Percentiles rank a stretch among this genome's conserved stretches.
These are phyloP conservation scores for Aspergillus texensis DNA, from an alignment of 2,329 filamentous ascomycete species.

Conservation along the genomic window DNA sequence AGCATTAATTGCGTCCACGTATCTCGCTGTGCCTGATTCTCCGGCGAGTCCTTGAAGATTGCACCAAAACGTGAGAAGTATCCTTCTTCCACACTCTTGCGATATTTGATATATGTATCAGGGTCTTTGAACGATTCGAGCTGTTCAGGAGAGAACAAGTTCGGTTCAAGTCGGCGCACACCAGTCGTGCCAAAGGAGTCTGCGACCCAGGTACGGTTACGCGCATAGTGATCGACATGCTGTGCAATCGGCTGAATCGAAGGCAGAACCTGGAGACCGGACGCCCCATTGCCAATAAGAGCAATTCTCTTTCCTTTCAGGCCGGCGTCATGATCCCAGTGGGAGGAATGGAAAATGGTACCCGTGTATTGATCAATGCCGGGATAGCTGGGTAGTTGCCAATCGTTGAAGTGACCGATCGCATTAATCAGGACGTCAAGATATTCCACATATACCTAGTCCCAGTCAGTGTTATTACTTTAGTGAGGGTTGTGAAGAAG, in stretches of 20 bases:
- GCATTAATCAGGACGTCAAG: slow-evolving; percentile 66
- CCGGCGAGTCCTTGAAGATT: slow-evolving; percentile 57
- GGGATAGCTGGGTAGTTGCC: slow-evolving; percentile 64
- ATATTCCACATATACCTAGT: slow-evolving; percentile 47
- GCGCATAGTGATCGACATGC: slow-evolving; percentile 65
- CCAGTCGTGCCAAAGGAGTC: slow-evolving; percentile 61
- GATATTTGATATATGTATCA: slow-evolving; percentile 61
- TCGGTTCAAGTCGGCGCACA: slow-evolving; percentile 57
- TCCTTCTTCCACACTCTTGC: slow-evolving; percentile 60
- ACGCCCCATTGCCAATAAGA: slow-evolving; percentile 66
- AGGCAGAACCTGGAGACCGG: slow-evolving; percentile 57
- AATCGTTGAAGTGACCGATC: slow-evolving; percentile 67
- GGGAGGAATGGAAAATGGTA: slow-evolving; percentile 60
- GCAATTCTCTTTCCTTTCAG: slow-evolving; percentile 55
- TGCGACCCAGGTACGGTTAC: slow-evolving; percentile 69
- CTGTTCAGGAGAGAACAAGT: slow-evolving; percentile 57
- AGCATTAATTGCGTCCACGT: slow-evolving; percentile 58
- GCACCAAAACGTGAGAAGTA: slow-evolving; percentile 63
- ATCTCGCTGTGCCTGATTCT: slow-evolving; percentile 52
- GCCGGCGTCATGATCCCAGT: slow-evolving; percentile 60
- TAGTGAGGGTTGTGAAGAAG: background rate
- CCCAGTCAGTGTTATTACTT: slow-evolving; percentile 31
- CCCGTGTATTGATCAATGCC: slow-evolving; percentile 61
- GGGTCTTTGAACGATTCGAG: slow-evolving; percentile 63
- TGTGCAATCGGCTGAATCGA: slow-evolving; percentile 42